Conservation (phyloP, 176 grass and related monocot genomes). For the Carex cristatella region DNA sequence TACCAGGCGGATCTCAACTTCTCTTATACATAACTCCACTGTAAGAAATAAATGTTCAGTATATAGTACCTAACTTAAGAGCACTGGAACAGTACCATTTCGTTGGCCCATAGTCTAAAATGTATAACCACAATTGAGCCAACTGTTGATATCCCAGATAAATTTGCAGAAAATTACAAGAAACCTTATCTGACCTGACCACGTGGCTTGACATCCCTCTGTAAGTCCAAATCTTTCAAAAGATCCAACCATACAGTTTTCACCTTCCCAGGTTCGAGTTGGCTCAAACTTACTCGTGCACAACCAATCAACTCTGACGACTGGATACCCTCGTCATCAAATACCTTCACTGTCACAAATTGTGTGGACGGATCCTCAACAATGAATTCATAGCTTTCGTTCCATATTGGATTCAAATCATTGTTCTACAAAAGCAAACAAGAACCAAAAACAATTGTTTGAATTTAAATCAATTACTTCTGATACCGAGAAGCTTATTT, state of each 20-base stretch:
- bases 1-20: background rate
- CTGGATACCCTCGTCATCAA: conserved; percentile 89
- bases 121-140: background rate
- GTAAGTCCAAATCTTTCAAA: conserved; percentile 86
- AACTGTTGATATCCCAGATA: background rate
- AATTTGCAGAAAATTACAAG: background rate
- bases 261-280: conserved; percentile 80
- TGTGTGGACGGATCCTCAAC: conserved; percentile 95
- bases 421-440: conserved; percentile 62
- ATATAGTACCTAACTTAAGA: background rate
- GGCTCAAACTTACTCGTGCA: conserved; percentile 57
- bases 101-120: background rate
- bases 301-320: conserved; percentile 75
- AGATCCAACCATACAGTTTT: conserved; percentile 91
- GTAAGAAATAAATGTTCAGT: background rate
- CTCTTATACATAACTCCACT: background rate
- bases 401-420: conserved; percentile 98
- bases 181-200: conserved; percentile 54
- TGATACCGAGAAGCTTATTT: background rate
- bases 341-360: conserved; percentile 73
- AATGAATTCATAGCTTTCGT: conserved; percentile 89
- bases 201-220: conserved; percentile 69
- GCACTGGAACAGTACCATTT: background rate
- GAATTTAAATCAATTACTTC: background rate
- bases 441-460: conserved; percentile 24